Evolutionary conservation across 768 basidiomycete genomes (phyloP), one percentile per base, ranked within the genome.

Genomic region (Kwoniella sp.): DNA sequence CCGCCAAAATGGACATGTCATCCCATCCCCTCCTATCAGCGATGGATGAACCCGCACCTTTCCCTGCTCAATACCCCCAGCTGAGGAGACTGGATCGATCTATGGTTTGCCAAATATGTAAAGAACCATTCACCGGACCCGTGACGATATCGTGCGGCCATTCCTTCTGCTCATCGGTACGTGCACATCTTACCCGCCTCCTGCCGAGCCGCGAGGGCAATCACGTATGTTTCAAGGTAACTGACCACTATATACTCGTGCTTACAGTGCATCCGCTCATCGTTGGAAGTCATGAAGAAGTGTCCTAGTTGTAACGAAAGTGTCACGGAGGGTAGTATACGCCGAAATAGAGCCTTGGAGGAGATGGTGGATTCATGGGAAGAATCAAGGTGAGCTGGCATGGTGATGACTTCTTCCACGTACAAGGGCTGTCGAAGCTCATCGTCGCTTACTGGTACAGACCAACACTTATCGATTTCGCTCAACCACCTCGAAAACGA

Each of bases 141-240:
- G 87, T 92, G 26, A 86, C 85, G 2, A 83, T 92, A 3, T 77
- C 77, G 5, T 92, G 91, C 73, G 90, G 90, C 0, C 91, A 92
- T 71, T 88, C 86, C 52, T 92, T 91, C 75, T 92, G 91, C 80
- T 79, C 78, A 7, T 56, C 71, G 37, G 78, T 76, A 49, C 33
- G 33, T 33, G 62, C 72, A 50, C 22, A 33, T n/a, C n/a, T n/a
- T n/a, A n/a, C n/a, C n/a, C n/a, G n/a, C n/a, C n/a, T n/a, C n/a
- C n/a, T n/a, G n/a, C n/a, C n/a, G n/a, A n/a, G n/a, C n/a, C n/a
- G n/a, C n/a, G n/a, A n/a, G n/a, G n/a, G n/a, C n/a, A n/a, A n/a
- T n/a, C n/a, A n/a, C n/a, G n/a, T n/a, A n/a, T n/a, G n/a, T n/a
- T n/a, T n/a, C n/a, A n/a, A n/a, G n/a, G n/a, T n/a, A n/a, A n/a